These are phyloP conservation scores for Naganishia friedmannii DNA, from an alignment of 768 basidiomycete species.

Conservation along the genomic window DNA sequence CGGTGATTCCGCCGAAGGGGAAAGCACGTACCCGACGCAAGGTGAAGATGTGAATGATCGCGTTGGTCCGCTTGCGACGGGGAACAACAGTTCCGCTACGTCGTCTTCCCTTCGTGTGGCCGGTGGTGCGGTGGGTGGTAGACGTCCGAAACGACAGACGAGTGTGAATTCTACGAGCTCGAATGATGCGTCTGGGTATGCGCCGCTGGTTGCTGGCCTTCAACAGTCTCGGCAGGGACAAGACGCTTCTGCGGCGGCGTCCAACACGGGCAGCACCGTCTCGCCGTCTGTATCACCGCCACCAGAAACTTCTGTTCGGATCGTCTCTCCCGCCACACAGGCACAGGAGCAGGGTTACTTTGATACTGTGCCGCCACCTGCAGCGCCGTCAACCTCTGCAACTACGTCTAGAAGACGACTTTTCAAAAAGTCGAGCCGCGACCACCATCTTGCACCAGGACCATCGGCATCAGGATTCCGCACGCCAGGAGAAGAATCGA, in stretches of 20 bases:
- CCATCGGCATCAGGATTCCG: background rate
- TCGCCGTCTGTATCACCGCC: background rate
- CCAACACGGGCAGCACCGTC: background rate
- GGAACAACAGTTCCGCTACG: background rate
- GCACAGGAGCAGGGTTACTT: constrained; percentile 23
- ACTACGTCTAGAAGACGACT: background rate
- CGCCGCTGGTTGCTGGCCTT: background rate
- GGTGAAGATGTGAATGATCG: constrained; percentile 13
- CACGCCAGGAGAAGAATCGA: background rate
- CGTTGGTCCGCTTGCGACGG: constrained; percentile 2
- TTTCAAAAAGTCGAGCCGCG: constrained; percentile 18
- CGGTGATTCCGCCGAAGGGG: constrained; percentile 37
- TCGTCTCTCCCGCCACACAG: constrained; percentile 1
- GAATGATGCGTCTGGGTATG: background rate
- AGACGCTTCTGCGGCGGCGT: background rate
- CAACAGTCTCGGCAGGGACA: background rate
- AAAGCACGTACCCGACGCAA: constrained; percentile 33
- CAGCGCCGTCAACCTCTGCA: background rate
- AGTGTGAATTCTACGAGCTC: constrained; percentile 24
- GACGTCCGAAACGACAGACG: constrained; percentile 8
- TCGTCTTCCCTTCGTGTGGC: background rate
- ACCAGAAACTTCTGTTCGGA: constrained; percentile 2
- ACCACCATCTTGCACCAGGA: background rate
- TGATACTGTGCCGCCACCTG: constrained; percentile 11
- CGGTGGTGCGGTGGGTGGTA: background rate